Percentiles rank a stretch among this genome's conserved stretches.
phyloP scores from a whole-genome alignment of 2,329 filamentous ascomycete genomes.

The Venturia effusa region DNA sequence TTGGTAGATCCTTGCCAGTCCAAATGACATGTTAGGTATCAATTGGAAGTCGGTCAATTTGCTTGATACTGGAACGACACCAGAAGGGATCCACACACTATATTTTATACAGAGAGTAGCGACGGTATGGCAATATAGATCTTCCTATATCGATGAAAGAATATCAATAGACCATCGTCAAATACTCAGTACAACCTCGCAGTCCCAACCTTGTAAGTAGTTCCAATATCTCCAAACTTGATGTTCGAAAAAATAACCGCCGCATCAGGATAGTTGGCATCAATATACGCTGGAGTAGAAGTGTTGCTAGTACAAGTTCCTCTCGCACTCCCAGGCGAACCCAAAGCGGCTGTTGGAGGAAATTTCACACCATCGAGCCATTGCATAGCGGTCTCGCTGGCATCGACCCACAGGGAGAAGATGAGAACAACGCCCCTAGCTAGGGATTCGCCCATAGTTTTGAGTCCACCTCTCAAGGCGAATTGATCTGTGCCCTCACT shows the following conservation, averaged over 20 bases:
- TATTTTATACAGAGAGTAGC: no score
- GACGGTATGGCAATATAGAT: no score
- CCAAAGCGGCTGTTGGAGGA: slow-evolving; percentile 34
- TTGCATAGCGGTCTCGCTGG: slow-evolving; percentile 53
- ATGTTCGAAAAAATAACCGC: slow-evolving; percentile 30
- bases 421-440: slow-evolving; percentile 52
- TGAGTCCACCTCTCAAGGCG: slow-evolving; percentile 43
- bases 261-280: slow-evolving; percentile 23
- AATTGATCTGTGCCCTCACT: slow-evolving; percentile 35
- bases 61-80: no score
- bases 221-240: slow-evolving; percentile 28
- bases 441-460: slow-evolving; percentile 44
- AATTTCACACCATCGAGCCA: slow-evolving; percentile 57
- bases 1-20: no score
- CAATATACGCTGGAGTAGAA: slow-evolving; percentile 26
- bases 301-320: slow-evolving; percentile 26
- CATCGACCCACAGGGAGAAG: slow-evolving; percentile 54
- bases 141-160: no score
- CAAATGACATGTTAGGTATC: no score
- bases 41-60: no score
- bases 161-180: no score
- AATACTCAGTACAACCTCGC: no score
- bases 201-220: slow-evolving; percentile 18
- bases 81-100: no score
- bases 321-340: slow-evolving; percentile 24